These are phyloP conservation scores for Castanopsis chinensis DNA, from an alignment of 306 rosid species.

Conservation along the genomic window DNA sequence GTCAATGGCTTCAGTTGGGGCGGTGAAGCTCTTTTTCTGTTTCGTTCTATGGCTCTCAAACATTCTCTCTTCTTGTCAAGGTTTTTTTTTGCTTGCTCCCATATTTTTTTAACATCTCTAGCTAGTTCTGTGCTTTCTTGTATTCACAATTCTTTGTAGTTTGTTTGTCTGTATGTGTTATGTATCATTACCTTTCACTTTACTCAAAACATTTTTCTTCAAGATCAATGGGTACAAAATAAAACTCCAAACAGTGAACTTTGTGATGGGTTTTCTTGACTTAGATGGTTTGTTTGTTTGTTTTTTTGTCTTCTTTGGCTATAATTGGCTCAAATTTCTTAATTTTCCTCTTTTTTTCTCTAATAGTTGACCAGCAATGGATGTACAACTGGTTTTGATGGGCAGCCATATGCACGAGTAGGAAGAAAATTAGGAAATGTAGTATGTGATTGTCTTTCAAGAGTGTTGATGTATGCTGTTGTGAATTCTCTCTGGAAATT, in stretches of 20 bases:
- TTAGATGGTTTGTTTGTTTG: neutral
- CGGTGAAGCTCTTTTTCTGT: slow-evolving; percentile 47
- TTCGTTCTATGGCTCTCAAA: slow-evolving; percentile 32
- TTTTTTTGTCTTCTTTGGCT: neutral
- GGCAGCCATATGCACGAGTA: neutral
- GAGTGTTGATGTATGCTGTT: neutral
- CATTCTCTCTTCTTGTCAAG: slow-evolving; percentile 51
- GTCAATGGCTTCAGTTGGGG: slow-evolving; percentile 61
- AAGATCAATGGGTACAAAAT: neutral
- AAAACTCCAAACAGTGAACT: neutral
- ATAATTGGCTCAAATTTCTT: neutral
- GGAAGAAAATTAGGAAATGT: neutral
- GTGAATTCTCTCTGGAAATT: neutral
- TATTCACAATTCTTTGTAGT: neutral
- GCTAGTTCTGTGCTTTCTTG: neutral
- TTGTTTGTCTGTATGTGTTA: neutral
- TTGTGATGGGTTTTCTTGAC: neutral
- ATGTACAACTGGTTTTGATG: neutral
- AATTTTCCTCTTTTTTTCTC: neutral
- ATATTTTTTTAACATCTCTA: neutral
- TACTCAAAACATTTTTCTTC: neutral
- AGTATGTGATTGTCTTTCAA: neutral
- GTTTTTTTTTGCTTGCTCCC: slow-evolving; percentile 22
- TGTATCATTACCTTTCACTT: too few relatives aligned
- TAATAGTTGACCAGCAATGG: neutral